Evolutionary conservation across 352 stramenopile genomes (phyloP).

Genomic region (Pythium dissimile): DNA sequence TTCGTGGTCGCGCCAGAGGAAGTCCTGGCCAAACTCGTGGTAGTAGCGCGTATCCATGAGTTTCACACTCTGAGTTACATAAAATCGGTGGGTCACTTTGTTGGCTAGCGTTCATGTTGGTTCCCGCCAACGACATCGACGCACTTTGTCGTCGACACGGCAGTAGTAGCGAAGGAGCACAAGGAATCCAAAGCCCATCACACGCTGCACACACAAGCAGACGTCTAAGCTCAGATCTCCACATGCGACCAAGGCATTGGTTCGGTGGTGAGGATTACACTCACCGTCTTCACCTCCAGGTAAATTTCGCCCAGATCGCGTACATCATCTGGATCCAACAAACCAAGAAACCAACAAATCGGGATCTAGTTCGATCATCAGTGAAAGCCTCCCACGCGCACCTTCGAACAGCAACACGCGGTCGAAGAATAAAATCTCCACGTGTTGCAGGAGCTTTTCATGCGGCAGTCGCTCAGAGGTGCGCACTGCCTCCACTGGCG

Average conservation of each 20-base stretch:
- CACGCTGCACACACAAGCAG: slow-evolving; percentile 25
- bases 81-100: no score
- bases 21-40: slow-evolving; percentile 51
- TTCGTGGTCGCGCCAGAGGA: slow-evolving; percentile 57
- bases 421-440: slow-evolving; percentile 58
- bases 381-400: no score
- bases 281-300: slow-evolving; percentile 51
- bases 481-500: slow-evolving; percentile 3
- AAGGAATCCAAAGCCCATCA: slow-evolving; percentile 67
- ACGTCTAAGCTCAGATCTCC: background rate
- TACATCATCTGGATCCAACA: slow-evolving; percentile 43
- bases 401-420: slow-evolving; percentile 61
- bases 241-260: no score
- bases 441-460: slow-evolving; percentile 48
- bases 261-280: no score
- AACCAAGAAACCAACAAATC: background rate
- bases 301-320: slow-evolving; percentile 64
- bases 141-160: slow-evolving; percentile 56
- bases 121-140: background rate
- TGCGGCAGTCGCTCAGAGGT: slow-evolving; percentile 41
- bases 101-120: no score
- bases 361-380: background rate
- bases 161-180: slow-evolving; percentile 63
- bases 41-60: slow-evolving; percentile 60
- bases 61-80: slow-evolving; percentile 33